These are phyloP conservation scores for Eremomyces bilateralis DNA, from an alignment of 495 filamentous ascomycete species.

Conservation along the genomic window DNA sequence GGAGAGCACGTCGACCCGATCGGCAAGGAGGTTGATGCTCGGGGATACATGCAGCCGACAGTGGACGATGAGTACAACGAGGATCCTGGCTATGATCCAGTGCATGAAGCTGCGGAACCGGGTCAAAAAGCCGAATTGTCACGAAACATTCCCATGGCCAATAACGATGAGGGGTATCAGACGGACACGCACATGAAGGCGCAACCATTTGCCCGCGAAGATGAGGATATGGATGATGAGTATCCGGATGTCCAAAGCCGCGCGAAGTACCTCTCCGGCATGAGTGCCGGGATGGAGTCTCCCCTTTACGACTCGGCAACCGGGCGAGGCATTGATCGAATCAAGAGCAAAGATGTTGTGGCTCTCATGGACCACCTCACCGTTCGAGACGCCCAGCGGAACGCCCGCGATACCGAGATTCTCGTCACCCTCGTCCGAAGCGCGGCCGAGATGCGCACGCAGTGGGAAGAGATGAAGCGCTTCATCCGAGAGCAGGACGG, in stretches of 20 bases:
- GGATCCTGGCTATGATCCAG: not conserved
- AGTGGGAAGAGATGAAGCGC: constrained; percentile 90
- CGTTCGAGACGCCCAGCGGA: constrained; percentile 89
- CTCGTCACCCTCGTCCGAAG: constrained; percentile 81
- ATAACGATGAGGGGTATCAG: too few species aligned
- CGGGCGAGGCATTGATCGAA: constrained; percentile 71
- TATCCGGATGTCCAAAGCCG: constrained; percentile 26
- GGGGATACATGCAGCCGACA: not conserved
- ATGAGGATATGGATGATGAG: constrained; percentile 16
- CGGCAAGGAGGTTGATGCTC: too few species aligned
- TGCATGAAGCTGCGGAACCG: not conserved
- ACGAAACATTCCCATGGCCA: too few species aligned
- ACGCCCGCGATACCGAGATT: constrained; percentile 91
- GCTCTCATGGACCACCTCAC: constrained; percentile 97
- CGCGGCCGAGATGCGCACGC: constrained; percentile 92
- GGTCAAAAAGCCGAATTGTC: too few species aligned
- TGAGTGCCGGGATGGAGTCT: constrained; percentile 75
- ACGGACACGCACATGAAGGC: too few species aligned
- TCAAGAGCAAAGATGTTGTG: constrained; percentile 92
- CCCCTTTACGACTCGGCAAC: constrained; percentile 83
- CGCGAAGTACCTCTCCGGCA: constrained; percentile 55
- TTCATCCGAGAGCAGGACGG: constrained; percentile 73
- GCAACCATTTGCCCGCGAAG: not conserved
- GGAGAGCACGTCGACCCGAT: not conserved
- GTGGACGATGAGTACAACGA: constrained; percentile 1